A percentile compares a stretch with the other conserved stretches of the same genome.
Conservation (phyloP, 108 stramenopile species). For the Skeletonema potamos region DNA sequence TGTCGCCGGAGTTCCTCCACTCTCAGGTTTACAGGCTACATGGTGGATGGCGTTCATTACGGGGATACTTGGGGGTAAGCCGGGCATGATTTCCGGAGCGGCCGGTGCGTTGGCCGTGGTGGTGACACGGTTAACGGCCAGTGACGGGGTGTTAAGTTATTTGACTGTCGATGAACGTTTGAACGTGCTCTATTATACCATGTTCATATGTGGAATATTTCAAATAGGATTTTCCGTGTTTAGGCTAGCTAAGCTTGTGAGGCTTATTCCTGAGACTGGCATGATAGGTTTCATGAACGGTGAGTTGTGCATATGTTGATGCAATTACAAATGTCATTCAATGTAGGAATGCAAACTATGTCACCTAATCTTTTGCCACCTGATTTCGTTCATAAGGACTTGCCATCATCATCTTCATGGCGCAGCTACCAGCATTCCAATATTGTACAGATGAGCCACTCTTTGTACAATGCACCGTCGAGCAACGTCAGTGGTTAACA, state of each 20-base stretch:
- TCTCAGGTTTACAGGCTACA: conserved; percentile 57
- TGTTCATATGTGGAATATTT: conserved; percentile 52
- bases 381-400: neutral
- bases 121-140: conserved; percentile 44
- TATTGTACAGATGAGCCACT: conserved; percentile 39
- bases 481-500: conserved; percentile 52
- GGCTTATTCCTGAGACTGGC: conserved; percentile 59
- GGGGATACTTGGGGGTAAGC: conserved; percentile 57
- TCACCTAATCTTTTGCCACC: neutral
- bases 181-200: conserved; percentile 54
- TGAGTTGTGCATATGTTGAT: conserved; percentile 1
- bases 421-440: conserved; percentile 54
- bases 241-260: conserved; percentile 50
- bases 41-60: conserved; percentile 61
- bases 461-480: conserved; percentile 52
- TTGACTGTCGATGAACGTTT: conserved; percentile 40
- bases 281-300: conserved; percentile 68
- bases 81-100: conserved; percentile 65
- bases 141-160: conserved; percentile 50
- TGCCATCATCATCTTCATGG: conserved; percentile 61
- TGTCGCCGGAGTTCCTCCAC: conserved; percentile 61
- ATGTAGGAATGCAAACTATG: neutral
- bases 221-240: conserved; percentile 55
- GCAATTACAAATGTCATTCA: too few relatives aligned
- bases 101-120: conserved; percentile 72